Evolutionary conservation across 306 rosid genomes (phyloP), one percentile per base, ranked within the genome.

Genomic region (Prunus campanulata): DNA sequence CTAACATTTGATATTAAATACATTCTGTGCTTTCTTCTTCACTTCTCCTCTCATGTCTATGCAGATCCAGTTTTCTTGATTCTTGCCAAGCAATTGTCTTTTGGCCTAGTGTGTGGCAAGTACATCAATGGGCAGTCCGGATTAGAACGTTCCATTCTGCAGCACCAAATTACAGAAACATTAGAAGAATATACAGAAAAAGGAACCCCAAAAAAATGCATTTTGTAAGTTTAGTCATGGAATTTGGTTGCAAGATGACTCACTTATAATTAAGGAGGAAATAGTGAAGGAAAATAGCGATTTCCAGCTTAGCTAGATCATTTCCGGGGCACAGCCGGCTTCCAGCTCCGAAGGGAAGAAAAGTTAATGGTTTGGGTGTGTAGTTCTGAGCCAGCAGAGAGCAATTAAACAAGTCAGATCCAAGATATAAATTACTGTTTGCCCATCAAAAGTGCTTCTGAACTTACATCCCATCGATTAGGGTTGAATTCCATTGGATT

Each of bases 261-360:
- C 55, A 90, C 98, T 30, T 52, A 72, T 93, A 91, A 73, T 85
- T 74, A 8, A 91, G 87, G 79, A 91, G 83, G 69, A 88, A 93
- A 83, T 91, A 32, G 54, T 93, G 98, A 62, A 93, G 98, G 79
- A 93, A 93, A 74, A 88, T 83, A 15, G 90, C 78, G 59, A 93
- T 83, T 90, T 93, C 98, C 78, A 91, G 52, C 87, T 91, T 87
- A 5, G 91, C 91, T 6, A 87, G 84, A 79, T 87, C 91, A 65
- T 87, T 87, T 68, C 91, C 91, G 0, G 98, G 98, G 81, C 98
- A 93, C 73, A 90, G 51, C 66, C 96, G 89, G 66, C 70, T 83
- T 83, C 98, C 98, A 62, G 79, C 88, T 82, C 97, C 98, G 68
- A 93, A 93, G 73, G 98, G 98, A 64, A 93, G 86, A 87, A 93